Percentiles rank a stretch among this genome's conserved stretches.
phyloP scores from a whole-genome alignment of 352 stramenopile genomes.

The Phytopythium cucurbitacearum region DNA sequence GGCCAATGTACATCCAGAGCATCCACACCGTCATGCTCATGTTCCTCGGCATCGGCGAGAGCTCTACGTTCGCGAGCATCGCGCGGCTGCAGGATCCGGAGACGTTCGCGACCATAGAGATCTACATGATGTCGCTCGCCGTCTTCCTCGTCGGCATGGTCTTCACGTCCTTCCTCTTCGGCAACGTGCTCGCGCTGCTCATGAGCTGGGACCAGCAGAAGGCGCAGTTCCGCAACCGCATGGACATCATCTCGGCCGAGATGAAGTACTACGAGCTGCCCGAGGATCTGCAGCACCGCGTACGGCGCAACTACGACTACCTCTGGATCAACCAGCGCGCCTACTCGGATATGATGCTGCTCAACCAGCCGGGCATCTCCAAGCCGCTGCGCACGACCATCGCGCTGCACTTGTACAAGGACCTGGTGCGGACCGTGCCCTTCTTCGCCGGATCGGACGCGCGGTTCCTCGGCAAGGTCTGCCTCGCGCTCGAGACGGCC shows the following conservation, averaged over 20 bases:
- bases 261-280: slow-evolving; percentile 82
- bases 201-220: slow-evolving; percentile 83
- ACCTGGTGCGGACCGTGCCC: slow-evolving; percentile 71
- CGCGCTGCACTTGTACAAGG: slow-evolving; percentile 76
- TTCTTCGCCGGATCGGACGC: slow-evolving; percentile 77
- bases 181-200: slow-evolving; percentile 71
- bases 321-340: slow-evolving; percentile 86
- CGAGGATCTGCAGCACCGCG: slow-evolving; percentile 63
- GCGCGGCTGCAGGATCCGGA: slow-evolving; percentile 39
- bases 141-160: slow-evolving; percentile 70
- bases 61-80: slow-evolving; percentile 55
- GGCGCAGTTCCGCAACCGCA: slow-evolving; percentile 73
- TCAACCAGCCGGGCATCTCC: slow-evolving; percentile 76
- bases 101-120: slow-evolving; percentile 31
- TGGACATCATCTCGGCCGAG: slow-evolving; percentile 82
- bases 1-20: slow-evolving; percentile 68
- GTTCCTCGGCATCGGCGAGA: slow-evolving; percentile 76
- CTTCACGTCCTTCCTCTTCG: slow-evolving; percentile 74
- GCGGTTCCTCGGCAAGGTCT: slow-evolving; percentile 75
- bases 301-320: slow-evolving; percentile 81
- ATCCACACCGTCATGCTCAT: slow-evolving; percentile 73
- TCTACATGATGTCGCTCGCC: slow-evolving; percentile 62
- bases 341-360: slow-evolving; percentile 83
- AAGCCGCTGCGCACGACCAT: slow-evolving; percentile 75
- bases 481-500: slow-evolving; percentile 67